Evolutionary conservation across 176 grass and related monocot species (phyloP), one percentile per base, ranked within the genome.

Genomic region (Rhynchospora breviuscula): DNA sequence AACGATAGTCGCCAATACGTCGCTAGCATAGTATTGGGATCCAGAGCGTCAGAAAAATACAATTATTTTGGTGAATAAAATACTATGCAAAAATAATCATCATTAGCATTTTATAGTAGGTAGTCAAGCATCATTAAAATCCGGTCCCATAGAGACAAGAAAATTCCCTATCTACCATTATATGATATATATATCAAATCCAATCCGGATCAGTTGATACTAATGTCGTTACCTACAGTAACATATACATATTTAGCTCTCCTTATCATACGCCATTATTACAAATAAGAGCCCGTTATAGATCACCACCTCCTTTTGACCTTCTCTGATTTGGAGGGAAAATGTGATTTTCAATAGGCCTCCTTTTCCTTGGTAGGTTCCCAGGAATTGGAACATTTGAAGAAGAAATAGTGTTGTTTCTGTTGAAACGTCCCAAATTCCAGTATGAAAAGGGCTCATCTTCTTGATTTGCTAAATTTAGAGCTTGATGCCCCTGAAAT

Each of bases 381-480:
- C 43, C 57, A 11, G 11, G 10, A 60, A 31, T 63, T 40, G 14
- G 14, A 43, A 69, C 66, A 17, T 40, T 80, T 80, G 54, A 6
- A 61, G 21, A 80, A 63, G 87, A 88, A 62, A 84, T 83, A 7
- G 81, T 88, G 8, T 81, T 92, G 44, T 85, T 91, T 48, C 84
- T 67, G 44, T 72, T 85, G 64, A 89, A 80, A 74, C 83, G 88
- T 66, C 87, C 92, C 90, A 97, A 89, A 85, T 94, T 94, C 92
- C 92, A 94, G 57, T 89, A 92, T 60, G 92, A 94, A 64, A 97
- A 93, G 81, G 86, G 83, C 80, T 89, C 85, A 17, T 87, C 92
- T 64, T 83, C 63, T 65, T 91, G 85, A 68, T 81, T 92, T 74
- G 79, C 78, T 44, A 65, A 86, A 63, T 69, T 82, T 47, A 87